A percentile compares a stretch with the other conserved stretches of the same genome.
Evolutionary conservation across 2,329 filamentous ascomycete genomes (phyloP).

Genomic region (Fusarium duplospermum): DNA sequence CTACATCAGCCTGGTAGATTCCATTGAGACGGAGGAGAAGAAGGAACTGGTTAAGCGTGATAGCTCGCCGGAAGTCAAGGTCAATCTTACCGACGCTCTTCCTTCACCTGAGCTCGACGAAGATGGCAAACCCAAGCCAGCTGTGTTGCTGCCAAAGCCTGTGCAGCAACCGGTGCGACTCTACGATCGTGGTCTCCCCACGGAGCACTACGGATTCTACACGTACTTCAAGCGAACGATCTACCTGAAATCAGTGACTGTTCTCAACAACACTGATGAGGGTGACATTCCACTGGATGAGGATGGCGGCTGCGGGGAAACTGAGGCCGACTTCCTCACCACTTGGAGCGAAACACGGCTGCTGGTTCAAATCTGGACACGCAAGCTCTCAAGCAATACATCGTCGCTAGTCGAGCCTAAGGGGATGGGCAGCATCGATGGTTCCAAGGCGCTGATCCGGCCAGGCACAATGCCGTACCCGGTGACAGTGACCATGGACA

Average conservation of each 20-base stretch:
- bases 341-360: conserved; percentile 72
- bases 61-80: conserved; percentile 33
- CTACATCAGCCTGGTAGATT: conserved; percentile 78
- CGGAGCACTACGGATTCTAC: conserved; percentile 95
- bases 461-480: conserved; percentile 74
- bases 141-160: conserved; percentile 77
- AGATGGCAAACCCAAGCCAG: conserved; percentile 79
- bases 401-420: conserved; percentile 52
- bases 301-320: conserved; percentile 65
- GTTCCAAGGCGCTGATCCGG: conserved; percentile 48
- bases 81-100: conserved; percentile 58
- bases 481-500: conserved; percentile 69
- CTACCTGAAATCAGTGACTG: conserved; percentile 74
- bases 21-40: conserved; percentile 51
- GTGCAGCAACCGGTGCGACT: conserved; percentile 83
- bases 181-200: conserved; percentile 82
- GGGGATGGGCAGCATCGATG: conserved; percentile 43
- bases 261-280: conserved; percentile 59
- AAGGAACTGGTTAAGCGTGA: conserved; percentile 41
- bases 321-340: conserved; percentile 65
- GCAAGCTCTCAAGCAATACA: conserved; percentile 56
- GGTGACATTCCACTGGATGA: conserved; percentile 60
- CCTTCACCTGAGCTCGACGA: conserved; percentile 71
- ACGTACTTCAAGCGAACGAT: conserved; percentile 90
- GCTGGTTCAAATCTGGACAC: conserved; percentile 75